Percentiles rank a stretch among this genome's conserved stretches.
phyloP scores from a whole-genome alignment of 352 stramenopile species.

The Peronospora destructor region DNA sequence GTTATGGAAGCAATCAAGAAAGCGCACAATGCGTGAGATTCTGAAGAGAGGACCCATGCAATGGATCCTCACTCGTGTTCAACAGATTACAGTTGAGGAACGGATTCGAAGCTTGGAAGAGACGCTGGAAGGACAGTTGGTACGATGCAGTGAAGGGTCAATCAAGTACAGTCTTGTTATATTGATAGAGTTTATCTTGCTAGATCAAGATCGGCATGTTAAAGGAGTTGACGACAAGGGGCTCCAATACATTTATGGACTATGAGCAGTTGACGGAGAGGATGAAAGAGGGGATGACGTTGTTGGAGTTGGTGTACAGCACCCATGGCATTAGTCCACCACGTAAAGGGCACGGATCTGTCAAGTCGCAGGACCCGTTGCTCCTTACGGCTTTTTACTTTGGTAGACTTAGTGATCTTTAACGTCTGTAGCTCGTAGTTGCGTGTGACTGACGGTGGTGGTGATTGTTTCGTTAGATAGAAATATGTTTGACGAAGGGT shows the following conservation, averaged over 20 bases:
- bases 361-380: constrained; percentile 47
- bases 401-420: constrained; percentile 18
- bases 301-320: constrained; percentile 55
- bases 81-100: constrained; percentile 51
- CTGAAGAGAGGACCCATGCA: constrained; percentile 52
- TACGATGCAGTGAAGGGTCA: constrained; percentile 10
- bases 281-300: constrained; percentile 38
- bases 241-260: constrained; percentile 23
- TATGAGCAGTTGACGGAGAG: constrained; percentile 31
- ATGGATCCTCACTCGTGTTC: constrained; percentile 50
- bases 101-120: constrained; percentile 56
- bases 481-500: constrained; percentile 21
- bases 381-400: constrained; percentile 42
- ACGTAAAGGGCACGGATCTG: constrained; percentile 45
- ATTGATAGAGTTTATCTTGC: background rate
- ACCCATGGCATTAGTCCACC: constrained; percentile 49
- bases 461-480: constrained; percentile 10
- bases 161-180: no score
- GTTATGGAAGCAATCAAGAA: constrained; percentile 63
- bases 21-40: constrained; percentile 38
- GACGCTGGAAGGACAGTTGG: constrained; percentile 60
- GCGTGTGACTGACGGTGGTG: background rate
- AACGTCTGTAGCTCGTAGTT: background rate
- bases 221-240: constrained; percentile 52
- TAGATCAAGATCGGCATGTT: constrained; percentile 66